Percentiles rank a stretch among this genome's conserved stretches.
These are phyloP conservation scores for Cutaneotrichosporon sp. DNA, from an alignment of 1,284 basidiomycete species.

Conservation along the genomic window DNA sequence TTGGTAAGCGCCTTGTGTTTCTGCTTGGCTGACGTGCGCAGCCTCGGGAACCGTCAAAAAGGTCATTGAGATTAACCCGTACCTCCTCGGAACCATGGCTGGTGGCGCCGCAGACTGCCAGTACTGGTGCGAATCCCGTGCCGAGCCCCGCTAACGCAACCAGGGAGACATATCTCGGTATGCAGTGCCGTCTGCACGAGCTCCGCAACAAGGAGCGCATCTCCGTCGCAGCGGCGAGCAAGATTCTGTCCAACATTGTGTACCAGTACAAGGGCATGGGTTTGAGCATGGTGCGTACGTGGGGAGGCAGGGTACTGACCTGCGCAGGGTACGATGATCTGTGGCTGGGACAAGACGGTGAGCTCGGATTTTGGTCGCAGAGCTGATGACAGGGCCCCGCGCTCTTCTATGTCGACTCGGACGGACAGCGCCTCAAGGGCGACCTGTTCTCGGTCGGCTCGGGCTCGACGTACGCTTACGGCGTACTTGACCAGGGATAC, in stretches of 20 bases:
- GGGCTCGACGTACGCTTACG: constrained; percentile 96
- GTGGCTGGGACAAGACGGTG: constrained; percentile 98
- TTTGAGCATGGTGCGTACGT: constrained; percentile 75
- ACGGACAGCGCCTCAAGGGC: constrained; percentile 90
- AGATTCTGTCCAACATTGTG: constrained; percentile 94
- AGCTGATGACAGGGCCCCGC: constrained; percentile 68
- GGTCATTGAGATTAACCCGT: constrained; percentile 99
- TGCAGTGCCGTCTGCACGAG: constrained; percentile 95
- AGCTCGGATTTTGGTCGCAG: constrained; percentile 30
- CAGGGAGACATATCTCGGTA: constrained; percentile 97
- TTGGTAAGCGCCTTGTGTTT: constrained; percentile 66
- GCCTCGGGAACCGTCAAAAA: constrained; percentile 95
- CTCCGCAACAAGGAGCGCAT: constrained; percentile 96
- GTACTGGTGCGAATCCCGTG: constrained; percentile 49
- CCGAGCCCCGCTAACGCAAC: constrained; percentile 5
- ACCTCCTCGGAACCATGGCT: constrained; percentile 97
- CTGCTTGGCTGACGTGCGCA: constrained; percentile 38
- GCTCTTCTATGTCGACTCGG: constrained; percentile 97
- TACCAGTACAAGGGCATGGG: constrained; percentile 99
- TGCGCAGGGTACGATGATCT: constrained; percentile 98
- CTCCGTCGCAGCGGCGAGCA: constrained; percentile 95
- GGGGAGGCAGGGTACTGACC: constrained; percentile 5
- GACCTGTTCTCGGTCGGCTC: constrained; percentile 98
- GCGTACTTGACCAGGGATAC: constrained; percentile 89
- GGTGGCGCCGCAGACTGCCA: constrained; percentile 77